phyloP scores from a whole-genome alignment of 495 filamentous ascomycete genomes.

The Pseudoneurospora amorphoporcata region DNA sequence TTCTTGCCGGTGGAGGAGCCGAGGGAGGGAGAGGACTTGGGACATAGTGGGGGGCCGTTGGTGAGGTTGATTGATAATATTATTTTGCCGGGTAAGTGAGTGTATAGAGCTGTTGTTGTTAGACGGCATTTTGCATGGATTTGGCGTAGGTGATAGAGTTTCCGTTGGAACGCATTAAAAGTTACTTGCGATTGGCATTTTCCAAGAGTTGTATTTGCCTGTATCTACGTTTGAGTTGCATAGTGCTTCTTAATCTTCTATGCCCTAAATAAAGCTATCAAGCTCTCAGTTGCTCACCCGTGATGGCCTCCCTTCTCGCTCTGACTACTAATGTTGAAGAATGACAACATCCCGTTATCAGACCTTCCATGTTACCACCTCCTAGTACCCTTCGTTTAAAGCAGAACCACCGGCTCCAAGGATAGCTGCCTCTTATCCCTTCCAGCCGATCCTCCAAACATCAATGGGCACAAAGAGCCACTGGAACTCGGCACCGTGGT shows the following conservation, averaged over 20 bases:
- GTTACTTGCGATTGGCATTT: not conserved
- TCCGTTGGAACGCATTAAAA: not conserved
- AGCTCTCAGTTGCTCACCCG: not conserved
- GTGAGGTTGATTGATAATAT: conserved; percentile 95
- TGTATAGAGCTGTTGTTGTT: not conserved
- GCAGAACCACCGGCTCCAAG: not conserved
- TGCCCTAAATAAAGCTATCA: too few relatives aligned
- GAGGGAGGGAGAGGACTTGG: conserved; percentile 58
- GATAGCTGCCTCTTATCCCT: not conserved
- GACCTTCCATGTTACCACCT: not conserved
- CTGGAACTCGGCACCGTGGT: not conserved
- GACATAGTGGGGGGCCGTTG: conserved; percentile 51
- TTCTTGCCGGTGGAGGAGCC: conserved; percentile 73
- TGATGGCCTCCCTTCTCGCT: not conserved
- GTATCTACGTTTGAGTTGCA: not conserved
- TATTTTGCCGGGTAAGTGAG: conserved; percentile 46
- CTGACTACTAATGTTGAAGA: not conserved
- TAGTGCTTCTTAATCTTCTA: not conserved
- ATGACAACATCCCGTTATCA: not conserved
- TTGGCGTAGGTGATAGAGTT: not conserved
- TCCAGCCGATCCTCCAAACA: not conserved
- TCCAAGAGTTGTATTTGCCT: not conserved
- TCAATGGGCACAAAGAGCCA: not conserved
- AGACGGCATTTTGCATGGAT: not conserved
- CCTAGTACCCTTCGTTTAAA: not conserved